Evolutionary conservation across 176 grass and related monocot species (phyloP).

Genomic region (Phoenix dactylifera): DNA sequence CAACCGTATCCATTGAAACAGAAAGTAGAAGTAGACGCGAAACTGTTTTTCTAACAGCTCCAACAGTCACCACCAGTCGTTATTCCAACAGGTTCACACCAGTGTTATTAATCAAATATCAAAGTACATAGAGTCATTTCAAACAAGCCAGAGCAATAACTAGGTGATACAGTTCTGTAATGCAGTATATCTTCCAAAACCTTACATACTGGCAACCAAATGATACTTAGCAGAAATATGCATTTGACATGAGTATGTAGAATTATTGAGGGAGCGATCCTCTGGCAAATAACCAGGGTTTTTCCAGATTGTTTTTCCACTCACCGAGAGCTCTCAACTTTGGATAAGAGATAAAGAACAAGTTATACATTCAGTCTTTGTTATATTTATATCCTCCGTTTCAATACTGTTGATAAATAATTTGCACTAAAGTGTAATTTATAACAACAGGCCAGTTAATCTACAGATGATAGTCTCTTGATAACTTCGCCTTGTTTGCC

Average conservation of each 20-base stretch:
- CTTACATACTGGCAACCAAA: slow-evolving; percentile 93
- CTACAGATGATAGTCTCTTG: slow-evolving; percentile 62
- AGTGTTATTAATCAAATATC: slow-evolving; percentile 93
- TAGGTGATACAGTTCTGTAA: slow-evolving; percentile 97
- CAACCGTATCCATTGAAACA: slow-evolving; percentile 98
- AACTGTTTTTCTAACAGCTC: slow-evolving; percentile 83
- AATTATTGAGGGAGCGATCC: slow-evolving; percentile 96
- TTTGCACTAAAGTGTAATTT: slow-evolving; percentile 62
- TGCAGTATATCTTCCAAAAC: slow-evolving; percentile 86
- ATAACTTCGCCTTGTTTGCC: slow-evolving; percentile 97
- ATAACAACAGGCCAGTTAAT: slow-evolving; percentile 72
- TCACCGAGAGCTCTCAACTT: slow-evolving; percentile 88
- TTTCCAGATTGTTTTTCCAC: slow-evolving; percentile 94
- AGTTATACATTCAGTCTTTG: slow-evolving; percentile 98
- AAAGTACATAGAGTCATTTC: slow-evolving; percentile 99
- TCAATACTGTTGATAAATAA: slow-evolving; percentile 44
- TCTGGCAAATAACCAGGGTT: slow-evolving; percentile 91
- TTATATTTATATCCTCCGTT: slow-evolving; percentile 37
- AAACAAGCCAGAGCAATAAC: slow-evolving; percentile 87
- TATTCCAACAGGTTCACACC: slow-evolving; percentile 78
- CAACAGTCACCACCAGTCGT: slow-evolving; percentile 98
- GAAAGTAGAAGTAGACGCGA: slow-evolving; percentile 90
- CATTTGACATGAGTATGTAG: slow-evolving; percentile 84
- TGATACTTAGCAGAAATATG: slow-evolving; percentile 59
- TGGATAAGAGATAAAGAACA: slow-evolving; percentile 98